phyloP scores from a whole-genome alignment of 495 filamentous ascomycete genomes.

The Collariella sp. region DNA sequence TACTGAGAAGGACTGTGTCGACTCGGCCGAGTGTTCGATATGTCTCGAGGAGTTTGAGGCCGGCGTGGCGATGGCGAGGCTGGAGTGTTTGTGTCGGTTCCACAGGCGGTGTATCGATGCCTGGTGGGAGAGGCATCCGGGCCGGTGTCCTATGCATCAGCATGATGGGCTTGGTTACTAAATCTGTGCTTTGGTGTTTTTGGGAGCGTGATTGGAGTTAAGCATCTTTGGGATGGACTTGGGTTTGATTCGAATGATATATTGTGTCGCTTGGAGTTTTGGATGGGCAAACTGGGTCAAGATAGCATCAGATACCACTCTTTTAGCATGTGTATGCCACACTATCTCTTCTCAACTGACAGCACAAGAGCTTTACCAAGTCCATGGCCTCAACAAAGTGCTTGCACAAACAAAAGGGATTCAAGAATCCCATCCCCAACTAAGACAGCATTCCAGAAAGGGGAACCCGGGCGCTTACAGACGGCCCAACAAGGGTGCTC shows the following conservation, averaged over 20 bases:
- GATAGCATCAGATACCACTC: slow-evolving; percentile 10
- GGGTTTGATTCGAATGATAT: too few species aligned
- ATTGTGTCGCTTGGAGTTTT: slow-evolving; percentile 4
- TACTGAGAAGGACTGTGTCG: slow-evolving; percentile 85
- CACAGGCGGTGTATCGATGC: slow-evolving; percentile 60
- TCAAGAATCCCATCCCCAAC: neutral
- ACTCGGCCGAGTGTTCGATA: slow-evolving; percentile 80
- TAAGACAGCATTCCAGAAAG: too few species aligned
- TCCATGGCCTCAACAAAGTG: neutral
- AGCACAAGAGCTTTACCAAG: neutral
- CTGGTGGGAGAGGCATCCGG: slow-evolving; percentile 46
- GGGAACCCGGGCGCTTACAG: neutral
- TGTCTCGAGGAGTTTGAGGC: slow-evolving; percentile 94
- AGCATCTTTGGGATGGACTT: neutral
- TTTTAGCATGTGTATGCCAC: neutral
- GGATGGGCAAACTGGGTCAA: neutral
- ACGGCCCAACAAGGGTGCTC: neutral
- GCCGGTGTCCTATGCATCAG: slow-evolving; percentile 48
- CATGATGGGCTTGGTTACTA: slow-evolving; percentile 44
- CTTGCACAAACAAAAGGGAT: too few species aligned
- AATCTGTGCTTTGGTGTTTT: neutral
- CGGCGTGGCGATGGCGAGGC: slow-evolving; percentile 68
- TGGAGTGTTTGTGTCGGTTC: slow-evolving; percentile 93
- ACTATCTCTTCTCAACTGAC: neutral
- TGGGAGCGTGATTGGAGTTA: neutral